phyloP scores from a whole-genome alignment of 2,329 filamentous ascomycete species.

The Botrytis galanthina region DNA sequence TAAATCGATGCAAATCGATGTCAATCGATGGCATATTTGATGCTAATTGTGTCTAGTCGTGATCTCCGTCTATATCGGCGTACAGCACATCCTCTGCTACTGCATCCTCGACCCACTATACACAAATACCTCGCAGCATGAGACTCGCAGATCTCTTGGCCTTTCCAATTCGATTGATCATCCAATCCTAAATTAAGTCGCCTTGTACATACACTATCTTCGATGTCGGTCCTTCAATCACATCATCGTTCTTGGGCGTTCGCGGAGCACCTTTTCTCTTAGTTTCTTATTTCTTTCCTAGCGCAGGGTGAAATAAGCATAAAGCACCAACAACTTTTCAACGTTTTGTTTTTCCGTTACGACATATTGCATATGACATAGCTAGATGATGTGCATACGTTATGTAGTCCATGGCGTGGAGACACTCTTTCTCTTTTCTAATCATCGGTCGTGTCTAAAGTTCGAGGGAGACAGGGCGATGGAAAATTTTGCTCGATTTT shows the following conservation, averaged over 20 bases:
- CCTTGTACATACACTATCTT: slow-evolving; percentile 16
- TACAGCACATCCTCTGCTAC: neutral
- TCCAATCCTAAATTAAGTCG: slow-evolving; percentile 4
- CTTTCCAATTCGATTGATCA: neutral
- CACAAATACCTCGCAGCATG: neutral
- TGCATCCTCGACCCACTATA: neutral
- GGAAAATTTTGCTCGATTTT: neutral
- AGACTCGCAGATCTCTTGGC: neutral
- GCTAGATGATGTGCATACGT: slow-evolving; percentile 1
- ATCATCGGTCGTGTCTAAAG: neutral
- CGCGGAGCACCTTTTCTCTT: slow-evolving; percentile 2
- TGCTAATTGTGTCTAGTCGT: slow-evolving; percentile 1
- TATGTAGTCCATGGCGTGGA: neutral
- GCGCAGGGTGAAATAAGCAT: slow-evolving; percentile 22
- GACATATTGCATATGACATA: slow-evolving; percentile 12
- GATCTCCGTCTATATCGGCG: neutral
- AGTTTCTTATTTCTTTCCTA: slow-evolving; percentile 21
- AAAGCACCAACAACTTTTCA: slow-evolving; percentile 4
- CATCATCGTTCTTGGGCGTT: slow-evolving; percentile 14
- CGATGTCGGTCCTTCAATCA: neutral
- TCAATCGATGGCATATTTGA: neutral
- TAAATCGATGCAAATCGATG: neutral
- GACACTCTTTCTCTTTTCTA: neutral
- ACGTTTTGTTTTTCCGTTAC: slow-evolving; percentile 4
- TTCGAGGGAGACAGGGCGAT: neutral